Evolutionary conservation across 202 grass and related monocot species (phyloP).

Genomic region (Panicum virgatum): DNA sequence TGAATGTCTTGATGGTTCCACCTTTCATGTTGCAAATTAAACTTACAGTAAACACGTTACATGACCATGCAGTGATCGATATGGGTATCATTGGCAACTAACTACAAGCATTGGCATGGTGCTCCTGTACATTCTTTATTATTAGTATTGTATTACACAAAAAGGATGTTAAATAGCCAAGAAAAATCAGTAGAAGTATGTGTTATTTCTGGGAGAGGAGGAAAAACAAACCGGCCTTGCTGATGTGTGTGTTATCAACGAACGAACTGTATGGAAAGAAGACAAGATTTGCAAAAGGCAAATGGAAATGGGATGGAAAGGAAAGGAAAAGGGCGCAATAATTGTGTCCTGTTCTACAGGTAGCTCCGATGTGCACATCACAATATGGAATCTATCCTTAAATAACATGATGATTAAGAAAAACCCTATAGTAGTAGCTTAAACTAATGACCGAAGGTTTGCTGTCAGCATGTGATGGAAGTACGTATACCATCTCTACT

Average conservation of each 20-base stretch:
- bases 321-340: conserved; percentile 13
- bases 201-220: not conserved
- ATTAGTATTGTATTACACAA: too few species aligned
- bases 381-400: not conserved
- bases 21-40: not conserved
- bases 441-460: not conserved
- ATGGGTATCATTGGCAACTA: too few species aligned
- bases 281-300: conserved; percentile 10
- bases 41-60: not conserved
- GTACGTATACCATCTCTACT: not conserved
- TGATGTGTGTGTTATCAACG: not conserved
- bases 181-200: not conserved
- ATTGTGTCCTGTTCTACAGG: not conserved
- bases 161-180: not conserved
- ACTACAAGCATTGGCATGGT: too few species aligned
- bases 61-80: too few species aligned
- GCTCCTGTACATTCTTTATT: too few species aligned
- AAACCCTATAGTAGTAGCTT: not conserved
- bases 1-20: not conserved
- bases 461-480: not conserved
- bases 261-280: not conserved
- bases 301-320: not conserved
- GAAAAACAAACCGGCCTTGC: not conserved
- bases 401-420: not conserved
- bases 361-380: conserved; percentile 23